phyloP scores from a whole-genome alignment of 1,284 basidiomycete species.

The Cystobasidium sp. region DNA sequence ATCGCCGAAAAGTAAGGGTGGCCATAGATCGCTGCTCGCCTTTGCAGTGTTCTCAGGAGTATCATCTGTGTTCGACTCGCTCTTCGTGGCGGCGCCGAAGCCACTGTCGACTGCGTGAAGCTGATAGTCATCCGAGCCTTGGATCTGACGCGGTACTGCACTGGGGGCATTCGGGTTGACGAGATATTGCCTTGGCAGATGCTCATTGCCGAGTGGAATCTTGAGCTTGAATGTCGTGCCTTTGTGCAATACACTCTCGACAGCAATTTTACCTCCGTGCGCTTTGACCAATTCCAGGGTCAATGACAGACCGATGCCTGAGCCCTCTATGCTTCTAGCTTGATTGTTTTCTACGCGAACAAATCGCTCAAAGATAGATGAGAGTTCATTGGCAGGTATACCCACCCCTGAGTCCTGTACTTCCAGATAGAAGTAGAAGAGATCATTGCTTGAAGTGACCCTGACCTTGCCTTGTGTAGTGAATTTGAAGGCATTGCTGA shows the following conservation, averaged over 20 bases:
- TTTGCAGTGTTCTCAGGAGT: slow-evolving; percentile 9
- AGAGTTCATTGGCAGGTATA: slow-evolving; percentile 56
- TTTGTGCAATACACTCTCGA: slow-evolving; percentile 50
- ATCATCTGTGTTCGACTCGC: slow-evolving; percentile 40
- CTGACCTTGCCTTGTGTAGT: slow-evolving; percentile 46
- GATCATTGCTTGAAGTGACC: slow-evolving; percentile 45
- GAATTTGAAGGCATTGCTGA: slow-evolving; percentile 57
- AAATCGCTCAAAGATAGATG: slow-evolving; percentile 56
- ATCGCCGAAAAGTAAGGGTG: slow-evolving; percentile 22
- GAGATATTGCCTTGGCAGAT: slow-evolving; percentile 45
- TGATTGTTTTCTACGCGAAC: slow-evolving; percentile 56
- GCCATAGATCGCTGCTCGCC: slow-evolving; percentile 29
- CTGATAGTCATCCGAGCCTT: slow-evolving; percentile 32
- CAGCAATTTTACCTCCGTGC: slow-evolving; percentile 58
- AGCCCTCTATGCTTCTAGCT: slow-evolving; percentile 57
- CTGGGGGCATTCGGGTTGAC: slow-evolving; percentile 18
- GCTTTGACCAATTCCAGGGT: slow-evolving; percentile 59
- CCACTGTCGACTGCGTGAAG: slow-evolving; percentile 23
- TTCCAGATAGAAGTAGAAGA: slow-evolving; percentile 47
- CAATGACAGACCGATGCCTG: slow-evolving; percentile 58
- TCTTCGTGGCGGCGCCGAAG: slow-evolving; percentile 15
- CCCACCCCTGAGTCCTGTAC: slow-evolving; percentile 59
- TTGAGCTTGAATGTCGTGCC: slow-evolving; percentile 49
- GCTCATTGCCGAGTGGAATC: slow-evolving; percentile 50
- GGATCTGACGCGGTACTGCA: slow-evolving; percentile 1